Evolutionary conservation across 441 rosid species (phyloP).

Genomic region (Raphanus hybrid): DNA sequence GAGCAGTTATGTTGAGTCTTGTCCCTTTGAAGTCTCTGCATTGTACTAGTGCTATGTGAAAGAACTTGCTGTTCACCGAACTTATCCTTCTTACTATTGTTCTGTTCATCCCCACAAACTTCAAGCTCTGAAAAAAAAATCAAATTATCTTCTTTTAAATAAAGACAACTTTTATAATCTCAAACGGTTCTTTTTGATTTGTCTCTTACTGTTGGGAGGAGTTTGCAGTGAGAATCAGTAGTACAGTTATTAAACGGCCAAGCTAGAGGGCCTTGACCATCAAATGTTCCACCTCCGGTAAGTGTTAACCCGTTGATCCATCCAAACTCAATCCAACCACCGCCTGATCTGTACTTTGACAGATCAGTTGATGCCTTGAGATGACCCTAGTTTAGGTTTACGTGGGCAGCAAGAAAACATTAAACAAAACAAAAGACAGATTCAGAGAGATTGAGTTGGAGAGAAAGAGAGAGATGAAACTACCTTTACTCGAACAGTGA

Average conservation of each 20-base stretch:
- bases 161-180: neutral
- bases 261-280: slow-evolving; percentile 61
- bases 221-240: slow-evolving; percentile 47
- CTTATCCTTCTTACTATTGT: slow-evolving; percentile 52
- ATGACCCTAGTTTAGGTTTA: slow-evolving; percentile 49
- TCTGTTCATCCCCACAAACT: slow-evolving; percentile 60
- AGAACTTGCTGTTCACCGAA: slow-evolving; percentile 66
- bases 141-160: neutral
- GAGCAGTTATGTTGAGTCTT: slow-evolving; percentile 51
- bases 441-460: neutral
- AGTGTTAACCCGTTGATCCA: slow-evolving; percentile 57
- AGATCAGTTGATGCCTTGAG: slow-evolving; percentile 55
- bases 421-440: neutral
- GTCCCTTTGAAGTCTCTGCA: slow-evolving; percentile 60
- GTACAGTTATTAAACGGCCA: slow-evolving; percentile 67
- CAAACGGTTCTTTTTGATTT: neutral
- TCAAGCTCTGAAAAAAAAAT: slow-evolving; percentile 51
- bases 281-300: slow-evolving; percentile 65
- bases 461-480: neutral
- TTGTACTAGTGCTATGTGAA: slow-evolving; percentile 62
- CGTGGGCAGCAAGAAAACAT: slow-evolving; percentile 23
- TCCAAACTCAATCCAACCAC: slow-evolving; percentile 60
- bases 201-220: slow-evolving; percentile 59
- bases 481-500: slow-evolving; percentile 40
- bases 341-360: slow-evolving; percentile 48